Base-by-base conservation (phyloP, 176 grass and related monocot species). In the Themeda triandra region DNA sequence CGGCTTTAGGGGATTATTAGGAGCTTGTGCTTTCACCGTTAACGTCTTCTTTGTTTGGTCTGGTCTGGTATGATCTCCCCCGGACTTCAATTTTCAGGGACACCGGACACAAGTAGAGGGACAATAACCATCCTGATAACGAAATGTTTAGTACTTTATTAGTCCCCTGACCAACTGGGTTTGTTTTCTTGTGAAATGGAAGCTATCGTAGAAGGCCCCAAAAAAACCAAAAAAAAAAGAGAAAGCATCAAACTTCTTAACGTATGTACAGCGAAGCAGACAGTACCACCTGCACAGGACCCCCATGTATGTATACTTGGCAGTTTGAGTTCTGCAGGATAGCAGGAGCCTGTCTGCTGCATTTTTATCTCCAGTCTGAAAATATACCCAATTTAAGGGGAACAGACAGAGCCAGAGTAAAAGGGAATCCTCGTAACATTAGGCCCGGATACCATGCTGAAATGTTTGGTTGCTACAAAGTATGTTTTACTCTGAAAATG, bases 191-290 rank as follows among this genome's bases (percentile, higher is more conserved):
- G 49, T 60, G 14, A 58, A 28, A 60, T 31, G 54, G 24, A 39
- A 42, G 10, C 3, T n/a, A 60, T 62, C 35, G 39, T 8, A 76
- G 45, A n/a, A 51, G n/a, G 32, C 60, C 44, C n/a, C n/a, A n/a
- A n/a, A n/a, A n/a, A n/a, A n/a, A n/a, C n/a, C n/a, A n/a, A n/a
- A n/a, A n/a, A 76, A 65, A 76, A 77, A 80, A 23, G 69, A 24
- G 42, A 13, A 78, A 51, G 32, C 63, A 78, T 39, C 40, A 46
- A 39, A 24, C n/a, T 10, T 66, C 9, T 31, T 28, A 15, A 78
- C 53, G 6, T 79, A 41, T 35, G 31, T 64, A 76, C 73, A 77
- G 49, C 73, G 2, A 70, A 49, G 30, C 80, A 71, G 65, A 83
- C 86, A 83, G 4, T 13, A 31, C 46, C 85, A 72, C 54, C 69